Base-by-base conservation (phyloP, 257 asterid genomes). In the Nemophila menziesii region DNA sequence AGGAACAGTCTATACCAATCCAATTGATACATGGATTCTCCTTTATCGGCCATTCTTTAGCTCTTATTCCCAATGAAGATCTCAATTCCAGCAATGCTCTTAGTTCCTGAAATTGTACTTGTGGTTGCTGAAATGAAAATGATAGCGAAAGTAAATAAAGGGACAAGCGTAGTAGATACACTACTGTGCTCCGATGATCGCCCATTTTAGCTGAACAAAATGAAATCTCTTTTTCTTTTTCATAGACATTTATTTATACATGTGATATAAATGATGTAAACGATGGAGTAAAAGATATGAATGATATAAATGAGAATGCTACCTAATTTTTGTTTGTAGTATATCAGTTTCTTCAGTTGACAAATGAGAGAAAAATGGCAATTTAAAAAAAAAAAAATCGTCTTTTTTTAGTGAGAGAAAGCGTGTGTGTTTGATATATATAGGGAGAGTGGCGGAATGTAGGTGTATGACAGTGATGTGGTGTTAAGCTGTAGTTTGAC, bases 41-140 rank as follows among this genome's bases (percentile, higher is more conserved):
- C 63, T 74, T 82, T 54, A 77, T 56, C 7, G 93, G 96, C 99
- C 99, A 90, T 27, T 81, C 80, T 67, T 26, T 72, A 2, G 94
- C 74, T 63, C 94, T 72, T 58, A 90, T 47, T 69, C 99, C 99
- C 70, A 90, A 64, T 5, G 96, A 81, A 73, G 94, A 81, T 81
- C 99, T 90, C 66, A 90, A 61, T 66, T 65, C 74, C 55, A 90
- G 82, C 65, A 89, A 67, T 49, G 85, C 71, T 43, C 66, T 62
- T 54, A 79, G 72, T 16, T 89, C 94, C 36, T 54, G 65, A 51
- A 73, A 38, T 20, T 90, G 71, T 27, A 45, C 40, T 62, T 52
- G 49, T 4, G 62, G 34, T 43, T 69, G 70, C 33, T 29, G 36
- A 2, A 73, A 17, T 40, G 86, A 63, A 58, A 36, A 57, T 27